Base-by-base conservation (phyloP, 2,329 filamentous ascomycete genomes). In the Aspergillus pseudoterreus region DNA sequence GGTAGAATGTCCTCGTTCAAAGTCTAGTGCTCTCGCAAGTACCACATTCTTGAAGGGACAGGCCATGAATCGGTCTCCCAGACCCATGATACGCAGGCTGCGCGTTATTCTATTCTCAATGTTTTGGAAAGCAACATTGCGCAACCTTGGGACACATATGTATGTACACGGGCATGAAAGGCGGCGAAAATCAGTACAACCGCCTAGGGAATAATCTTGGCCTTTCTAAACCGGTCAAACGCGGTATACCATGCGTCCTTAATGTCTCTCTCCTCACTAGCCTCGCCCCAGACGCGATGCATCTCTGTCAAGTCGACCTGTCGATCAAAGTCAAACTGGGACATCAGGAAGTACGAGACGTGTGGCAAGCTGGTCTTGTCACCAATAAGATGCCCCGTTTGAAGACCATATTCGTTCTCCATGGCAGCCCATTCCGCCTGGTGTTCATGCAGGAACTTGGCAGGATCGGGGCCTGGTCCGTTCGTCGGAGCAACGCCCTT, bases 241-340 rank as follows among this genome's bases (percentile, higher is more conserved):
- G 32, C 14, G 3, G 48, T 45, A 45, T 41, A 45, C 35, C 22
- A 45, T 4, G 21, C 17, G 12, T 11, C 35, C 43, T 32, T 11
- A 11, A 50, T 17, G 32, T 33, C 33, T 12, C 22, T 38, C 24
- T 50, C 48, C 15, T 50, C 42, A 5, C 22, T 45, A 8, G 33
- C 43, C n/a, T 38, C n/a, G 11, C 43, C 33, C 35, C 43, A 50
- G 10, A 42, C 32, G n/a, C 35, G 19, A 14, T 45, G 48, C 32
- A 36, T 45, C 33, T 41, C 27, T 1, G 43, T 45, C 21, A 50
- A 32, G 19, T 45, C 43, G 3, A 50, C 30, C 22, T 27, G 41
- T 32, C 48, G 43, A 41, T 50, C 42, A 21, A 50, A 45, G 14
- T 50, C 22, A n/a, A 42, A 45, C 21, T 42, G 14, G 2, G 32